Evolutionary conservation across 2,329 filamentous ascomycete species (phyloP), one percentile per base, ranked within the genome.

Genomic region (Orbilia quercus): DNA sequence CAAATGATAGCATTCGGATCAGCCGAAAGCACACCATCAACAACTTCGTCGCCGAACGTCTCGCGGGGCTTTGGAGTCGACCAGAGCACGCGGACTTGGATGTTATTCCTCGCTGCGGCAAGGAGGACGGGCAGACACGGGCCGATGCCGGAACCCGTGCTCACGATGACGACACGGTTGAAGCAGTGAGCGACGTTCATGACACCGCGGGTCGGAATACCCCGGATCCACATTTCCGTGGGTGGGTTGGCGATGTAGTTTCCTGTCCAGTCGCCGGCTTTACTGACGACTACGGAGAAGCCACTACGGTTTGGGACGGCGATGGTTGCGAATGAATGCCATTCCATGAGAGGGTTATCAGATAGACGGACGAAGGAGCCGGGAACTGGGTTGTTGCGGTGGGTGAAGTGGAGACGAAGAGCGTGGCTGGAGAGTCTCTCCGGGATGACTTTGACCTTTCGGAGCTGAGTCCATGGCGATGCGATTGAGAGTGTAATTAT

Each of bases 281-380:
- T 89, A 60, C 89, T 91, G 25, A 92, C 84, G 28, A 92, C 82
- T 28, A 90, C 82, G 0, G 88, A 91, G 81, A 89, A 91, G 12
- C 86, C 88, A 59, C 82, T 82, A 38, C 83, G 81, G 66, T 82
- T 79, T 1, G 85, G 83, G 70, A 87, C 84, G 0, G 89, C 87
- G 72, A 92, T 90, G 0, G 88, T 89, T 45, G 90, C 90, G 78
- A 93, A 93, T 0, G 88, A 86, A 81, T 93, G 90, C 84, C 89
- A 91, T 80, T 93, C 90, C 7, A 84, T 81, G 40, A 91, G 82
- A 0, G 90, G 89, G 7, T 84, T 83, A 59, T 85, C 84, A 1
- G 89, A 86, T 22, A 92, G 81, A 42, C 89, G 86, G 58, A 87
- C 82, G 48, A 84, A 84, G 65, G 85, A 84, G 74, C 86, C 84